A percentile compares a stretch with the other conserved stretches of the same genome.
Conservation (phyloP, 192 early-diverging fungal species). For the Backusella psychrophila region DNA sequence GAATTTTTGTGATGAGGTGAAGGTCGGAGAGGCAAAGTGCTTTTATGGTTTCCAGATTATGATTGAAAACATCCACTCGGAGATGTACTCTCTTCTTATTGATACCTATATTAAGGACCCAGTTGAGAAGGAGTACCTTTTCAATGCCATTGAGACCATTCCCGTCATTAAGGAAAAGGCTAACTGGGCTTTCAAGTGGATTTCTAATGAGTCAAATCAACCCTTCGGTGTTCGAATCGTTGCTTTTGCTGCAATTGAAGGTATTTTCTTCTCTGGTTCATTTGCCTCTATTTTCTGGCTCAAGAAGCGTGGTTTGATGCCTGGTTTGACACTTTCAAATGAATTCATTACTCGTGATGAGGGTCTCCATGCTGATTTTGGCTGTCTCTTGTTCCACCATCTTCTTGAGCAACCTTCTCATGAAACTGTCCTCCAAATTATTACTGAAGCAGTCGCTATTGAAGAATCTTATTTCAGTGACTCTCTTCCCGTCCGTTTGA, state of each 20-base stretch:
- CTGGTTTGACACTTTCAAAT: conserved; percentile 94
- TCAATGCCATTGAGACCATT: conserved; percentile 90
- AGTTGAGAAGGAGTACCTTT: conserved; percentile 73
- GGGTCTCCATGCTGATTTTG: conserved; percentile 95
- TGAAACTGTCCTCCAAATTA: conserved; percentile 64
- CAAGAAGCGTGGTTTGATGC: conserved; percentile 97
- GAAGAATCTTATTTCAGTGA: conserved; percentile 94
- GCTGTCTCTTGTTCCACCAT: conserved; percentile 86
- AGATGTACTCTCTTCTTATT: conserved; percentile 92
- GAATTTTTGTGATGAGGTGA: conserved; percentile 85
- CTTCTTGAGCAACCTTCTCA: conserved; percentile 68
- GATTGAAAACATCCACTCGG: conserved; percentile 95
- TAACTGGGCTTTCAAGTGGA: conserved; percentile 94
- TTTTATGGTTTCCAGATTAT: conserved; percentile 98
- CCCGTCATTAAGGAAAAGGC: conserved; percentile 95
- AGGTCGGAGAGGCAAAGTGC: conserved; percentile 87
- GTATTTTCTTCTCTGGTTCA: conserved; percentile 96
- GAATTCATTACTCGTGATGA: conserved; percentile 96
- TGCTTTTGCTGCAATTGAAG: conserved; percentile 97
- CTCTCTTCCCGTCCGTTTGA: conserved; percentile 84
- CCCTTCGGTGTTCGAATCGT: conserved; percentile 89
- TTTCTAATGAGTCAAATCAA: conserved; percentile 54
- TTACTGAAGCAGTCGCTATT: conserved; percentile 83
- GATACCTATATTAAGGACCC: conserved; percentile 93
- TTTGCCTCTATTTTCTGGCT: conserved; percentile 99